Base-by-base conservation (phyloP, 768 basidiomycete species). In the Agrocybe praecox region DNA sequence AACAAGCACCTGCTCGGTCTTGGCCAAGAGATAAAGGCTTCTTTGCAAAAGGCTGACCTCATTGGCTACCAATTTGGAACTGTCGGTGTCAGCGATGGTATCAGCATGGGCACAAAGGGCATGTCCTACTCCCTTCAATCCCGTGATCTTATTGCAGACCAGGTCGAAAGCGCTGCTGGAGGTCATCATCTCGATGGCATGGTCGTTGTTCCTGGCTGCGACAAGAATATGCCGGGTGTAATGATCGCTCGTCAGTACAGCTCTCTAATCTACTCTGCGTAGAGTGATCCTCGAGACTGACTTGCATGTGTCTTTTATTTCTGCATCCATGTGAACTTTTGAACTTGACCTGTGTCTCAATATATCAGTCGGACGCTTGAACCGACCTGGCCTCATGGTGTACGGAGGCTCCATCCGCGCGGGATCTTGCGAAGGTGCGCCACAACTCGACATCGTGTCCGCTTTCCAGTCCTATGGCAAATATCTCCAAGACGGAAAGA, bases 211-310 rank as follows among this genome's bases (percentile, higher is more conserved):
- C 97, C 97, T 19, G 97, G 96, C 40, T 98, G 94, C 69, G 96
- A 99, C 79, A 99, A 99, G 78, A 99, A 99, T 76, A 98, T 99
- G 96, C 97, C 97, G n/a, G 97, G 97, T 59, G 96, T 97, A 34
- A 79, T 98, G 65, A 99, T 99, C 84, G 97, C 94, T 47, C 85
- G 92, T 94, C 66, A 75, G 91, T 85, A 23, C 52, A 49, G 19
- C 49, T 62, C 49, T 57, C 40, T 60, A 56, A 60, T 65, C 56
- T 60, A 58, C 62, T 50, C 23, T 43, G 47, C 46, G 26, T 9
- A 29, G 26, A 29, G 26, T 29, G 9, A 9, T 29, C 26, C 5
- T 29, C 9, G 14, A 40, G 5, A 12, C n/a, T 40, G 36, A 40
- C 54, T 48, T 22, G 15, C 34, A 40, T 47, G 22, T 15, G 23